Conservation (phyloP, 495 filamentous ascomycete genomes). For the Delitschia confertaspora region DNA sequence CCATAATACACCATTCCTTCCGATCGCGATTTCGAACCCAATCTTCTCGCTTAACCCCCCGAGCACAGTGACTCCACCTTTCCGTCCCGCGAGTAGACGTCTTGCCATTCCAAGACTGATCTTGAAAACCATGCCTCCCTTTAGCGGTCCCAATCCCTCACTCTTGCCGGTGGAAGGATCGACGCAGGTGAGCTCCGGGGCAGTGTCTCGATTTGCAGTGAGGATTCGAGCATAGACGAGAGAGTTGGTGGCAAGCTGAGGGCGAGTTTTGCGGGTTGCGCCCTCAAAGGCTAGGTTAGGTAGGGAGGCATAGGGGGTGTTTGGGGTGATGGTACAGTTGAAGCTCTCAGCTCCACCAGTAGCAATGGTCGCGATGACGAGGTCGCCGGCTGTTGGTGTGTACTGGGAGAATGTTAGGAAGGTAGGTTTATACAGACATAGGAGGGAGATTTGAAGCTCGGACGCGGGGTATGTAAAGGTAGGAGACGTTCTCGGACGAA, state of each 20-base stretch:
- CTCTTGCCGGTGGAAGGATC: slow-evolving; percentile 77
- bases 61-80: slow-evolving; percentile 57
- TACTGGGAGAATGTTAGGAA: slow-evolving; percentile 51
- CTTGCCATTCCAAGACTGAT: slow-evolving; percentile 73
- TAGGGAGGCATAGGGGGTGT: slow-evolving; percentile 65
- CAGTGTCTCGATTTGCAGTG: slow-evolving; percentile 67
- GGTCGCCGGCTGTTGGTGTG: slow-evolving; percentile 63
- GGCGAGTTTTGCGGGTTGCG: slow-evolving; percentile 85
- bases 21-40: slow-evolving; percentile 87
- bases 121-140: slow-evolving; percentile 78
- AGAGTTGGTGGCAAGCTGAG: slow-evolving; percentile 60
- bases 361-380: slow-evolving; percentile 76
- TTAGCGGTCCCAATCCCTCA: slow-evolving; percentile 79
- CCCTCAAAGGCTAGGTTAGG: slow-evolving; percentile 85
- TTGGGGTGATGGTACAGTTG: slow-evolving; percentile 58
- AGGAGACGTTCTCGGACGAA: too few species aligned
- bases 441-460: slow-evolving; percentile 18
- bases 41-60: slow-evolving; percentile 71
- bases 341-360: slow-evolving; percentile 67
- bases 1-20: slow-evolving; percentile 90
- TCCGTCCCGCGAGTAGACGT: slow-evolving; percentile 59
- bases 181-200: slow-evolving; percentile 84
- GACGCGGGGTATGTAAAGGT: neutral
- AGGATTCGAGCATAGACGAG: slow-evolving; percentile 80
- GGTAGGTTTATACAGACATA: slow-evolving; percentile 31